Conservation (phyloP, 495 filamentous ascomycete species). For the Penicillium turbatum region DNA sequence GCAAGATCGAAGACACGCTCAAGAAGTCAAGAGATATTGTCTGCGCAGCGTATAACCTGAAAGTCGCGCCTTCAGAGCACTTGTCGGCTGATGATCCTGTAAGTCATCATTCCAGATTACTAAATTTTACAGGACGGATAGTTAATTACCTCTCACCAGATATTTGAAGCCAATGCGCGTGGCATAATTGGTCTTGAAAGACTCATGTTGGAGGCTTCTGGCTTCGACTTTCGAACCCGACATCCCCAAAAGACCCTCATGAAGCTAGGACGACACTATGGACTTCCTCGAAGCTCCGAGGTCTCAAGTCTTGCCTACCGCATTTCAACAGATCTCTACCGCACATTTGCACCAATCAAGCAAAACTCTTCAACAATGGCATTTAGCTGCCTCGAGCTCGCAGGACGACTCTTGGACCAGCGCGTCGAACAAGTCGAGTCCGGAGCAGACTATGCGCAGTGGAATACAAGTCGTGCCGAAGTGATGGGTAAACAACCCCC, state of each 20-base stretch:
- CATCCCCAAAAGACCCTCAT: slow-evolving; percentile 78
- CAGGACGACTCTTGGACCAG: slow-evolving; percentile 58
- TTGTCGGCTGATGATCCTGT: slow-evolving; percentile 81
- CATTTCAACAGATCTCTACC: slow-evolving; percentile 83
- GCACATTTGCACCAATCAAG: slow-evolving; percentile 88
- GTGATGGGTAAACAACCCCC: slow-evolving; percentile 53
- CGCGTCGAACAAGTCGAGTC: slow-evolving; percentile 45
- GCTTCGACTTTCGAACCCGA: slow-evolving; percentile 90
- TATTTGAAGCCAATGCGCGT: slow-evolving; percentile 71
- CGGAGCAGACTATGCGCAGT: slow-evolving; percentile 47
- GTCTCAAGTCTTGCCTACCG: slow-evolving; percentile 66
- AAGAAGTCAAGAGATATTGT: slow-evolving; percentile 95
- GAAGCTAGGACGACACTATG: slow-evolving; percentile 61
- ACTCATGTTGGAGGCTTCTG: slow-evolving; percentile 86
- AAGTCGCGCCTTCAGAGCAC: slow-evolving; percentile 63
- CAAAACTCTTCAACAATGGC: slow-evolving; percentile 76
- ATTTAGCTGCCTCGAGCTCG: slow-evolving; percentile 75
- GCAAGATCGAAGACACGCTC: slow-evolving; percentile 95
- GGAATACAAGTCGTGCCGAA: slow-evolving; percentile 59
- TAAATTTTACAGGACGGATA: not conserved
- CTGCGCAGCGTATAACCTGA: slow-evolving; percentile 83
- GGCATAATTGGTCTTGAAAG: slow-evolving; percentile 84
- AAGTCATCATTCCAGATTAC: slow-evolving; percentile 4
- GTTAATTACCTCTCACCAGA: slow-evolving; percentile 38
- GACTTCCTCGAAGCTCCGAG: slow-evolving; percentile 46